These are phyloP conservation scores for Gnetum montanum DNA, from an alignment of 75 land plant species.

Conservation along the genomic window DNA sequence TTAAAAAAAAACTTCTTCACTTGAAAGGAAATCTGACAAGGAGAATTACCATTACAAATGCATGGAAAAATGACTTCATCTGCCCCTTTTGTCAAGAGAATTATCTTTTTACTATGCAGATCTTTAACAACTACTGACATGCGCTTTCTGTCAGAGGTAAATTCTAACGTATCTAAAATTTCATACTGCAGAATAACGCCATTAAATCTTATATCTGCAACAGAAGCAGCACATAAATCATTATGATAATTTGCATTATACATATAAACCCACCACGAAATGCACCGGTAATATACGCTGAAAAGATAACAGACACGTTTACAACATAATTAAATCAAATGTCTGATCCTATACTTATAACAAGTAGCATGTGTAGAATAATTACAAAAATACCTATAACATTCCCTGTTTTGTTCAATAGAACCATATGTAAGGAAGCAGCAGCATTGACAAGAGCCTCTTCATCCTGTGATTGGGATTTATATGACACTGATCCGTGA, in stretches of 20 bases:
- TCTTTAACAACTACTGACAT: conserved; percentile 94
- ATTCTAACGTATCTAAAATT: conserved; percentile 79
- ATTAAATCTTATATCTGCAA: conserved; percentile 61
- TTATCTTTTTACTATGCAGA: conserved; percentile 47
- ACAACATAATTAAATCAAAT: no score
- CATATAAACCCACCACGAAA: no score
- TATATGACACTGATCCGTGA: conserved; percentile 58
- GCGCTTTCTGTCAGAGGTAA: conserved; percentile 94
- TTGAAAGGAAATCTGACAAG: no score
- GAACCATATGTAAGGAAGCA: conserved; percentile 63
- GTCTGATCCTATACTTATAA: background rate
- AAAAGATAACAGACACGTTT: no score
- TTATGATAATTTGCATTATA: no score
- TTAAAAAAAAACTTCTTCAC: no score
- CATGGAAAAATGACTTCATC: conserved; percentile 86
- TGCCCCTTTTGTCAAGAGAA: conserved; percentile 88
- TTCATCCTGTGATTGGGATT: conserved; percentile 98
- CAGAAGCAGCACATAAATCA: background rate
- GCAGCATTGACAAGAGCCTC: conserved; percentile 97
- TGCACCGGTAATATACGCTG: no score
- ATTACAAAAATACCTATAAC: conserved; percentile 71
- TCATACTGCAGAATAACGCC: conserved; percentile 61
- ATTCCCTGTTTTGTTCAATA: conserved; percentile 47
- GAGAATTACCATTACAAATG: conserved; percentile 45
- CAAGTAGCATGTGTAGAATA: no score